phyloP scores from a whole-genome alignment of 371 early-diverging fungal species.

The Circinella minor region DNA sequence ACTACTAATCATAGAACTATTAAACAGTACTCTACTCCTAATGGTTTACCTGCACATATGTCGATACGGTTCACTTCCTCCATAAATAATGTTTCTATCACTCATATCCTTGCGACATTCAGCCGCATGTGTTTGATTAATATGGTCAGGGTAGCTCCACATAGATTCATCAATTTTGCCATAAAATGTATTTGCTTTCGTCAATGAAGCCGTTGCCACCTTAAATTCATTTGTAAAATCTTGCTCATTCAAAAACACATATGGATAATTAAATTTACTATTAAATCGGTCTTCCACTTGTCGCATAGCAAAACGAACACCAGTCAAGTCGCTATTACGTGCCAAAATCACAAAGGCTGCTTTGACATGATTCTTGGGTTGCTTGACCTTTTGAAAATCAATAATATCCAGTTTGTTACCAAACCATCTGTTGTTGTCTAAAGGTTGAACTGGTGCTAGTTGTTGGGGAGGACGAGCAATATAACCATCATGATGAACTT shows the following conservation, averaged over 20 bases:
- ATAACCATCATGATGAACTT: too few species aligned
- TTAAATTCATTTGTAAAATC: slow-evolving; percentile 85
- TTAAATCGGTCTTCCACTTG: slow-evolving; percentile 89
- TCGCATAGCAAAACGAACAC: slow-evolving; percentile 67
- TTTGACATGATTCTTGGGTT: slow-evolving; percentile 24
- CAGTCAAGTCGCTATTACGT: slow-evolving; percentile 78
- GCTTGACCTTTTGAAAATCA: not conserved
- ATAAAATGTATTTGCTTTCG: slow-evolving; percentile 55
- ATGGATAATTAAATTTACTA: slow-evolving; percentile 82
- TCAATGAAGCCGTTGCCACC: slow-evolving; percentile 43
- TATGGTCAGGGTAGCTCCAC: slow-evolving; percentile 86
- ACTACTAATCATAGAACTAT: too few species aligned
- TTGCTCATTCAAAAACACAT: slow-evolving; percentile 85
- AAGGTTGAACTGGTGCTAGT: too few species aligned
- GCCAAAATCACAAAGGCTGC: slow-evolving; percentile 72
- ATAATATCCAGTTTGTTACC: not conserved
- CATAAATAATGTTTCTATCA: slow-evolving; percentile 76
- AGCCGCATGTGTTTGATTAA: slow-evolving; percentile 73
- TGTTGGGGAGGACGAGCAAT: too few species aligned
- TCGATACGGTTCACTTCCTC: slow-evolving; percentile 84
- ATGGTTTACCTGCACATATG: slow-evolving; percentile 85
- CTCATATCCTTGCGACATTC: slow-evolving; percentile 64
- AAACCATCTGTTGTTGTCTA: not conserved
- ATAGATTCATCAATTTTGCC: slow-evolving; percentile 59
- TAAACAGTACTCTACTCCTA: too few species aligned